Evolutionary conservation across 129 eudicot species (phyloP), one percentile per base, ranked within the genome.

Genomic region (Saposhnikovia divaricata): DNA sequence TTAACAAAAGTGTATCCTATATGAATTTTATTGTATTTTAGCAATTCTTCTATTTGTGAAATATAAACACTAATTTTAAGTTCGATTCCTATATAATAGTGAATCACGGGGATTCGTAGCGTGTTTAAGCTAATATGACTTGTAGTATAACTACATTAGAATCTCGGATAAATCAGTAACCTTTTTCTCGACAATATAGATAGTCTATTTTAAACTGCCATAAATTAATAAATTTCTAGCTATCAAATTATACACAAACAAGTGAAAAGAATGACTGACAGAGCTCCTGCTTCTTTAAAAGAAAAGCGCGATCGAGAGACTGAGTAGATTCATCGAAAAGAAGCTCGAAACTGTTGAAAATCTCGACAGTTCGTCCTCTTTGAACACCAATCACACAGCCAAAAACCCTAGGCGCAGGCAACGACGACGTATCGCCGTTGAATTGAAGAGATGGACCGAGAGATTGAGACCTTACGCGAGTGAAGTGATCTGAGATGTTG

Each of bases 371-470:
- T 9, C 96, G 92, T 44, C 98, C 98, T 46, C 92, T 85, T 81
- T 95, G 98, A 31, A 92, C 92, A 34, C 98, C 98, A 59, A 92
- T 95, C 45, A 95, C 94, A 81, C 96, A 92, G 16, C 98, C 98
- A 51, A 89, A 92, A 9, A 92, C 98, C 79, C 97, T 86, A 55
- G 90, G 92, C 15, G 87, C 63, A 2, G 86, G 75, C 2, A 87
- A 34, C 76, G 87, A 27, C 69, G 90, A 31, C 80, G 75, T 88
- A 78, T 31, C 82, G 77, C 79, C 87, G 84, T 80, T 81, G 85
- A 79, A 15, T 55, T 74, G 86, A 43, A 76, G 61, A 48, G 80
- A 45, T 18, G 86, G 84, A 34, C 86, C 85, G 31, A 85, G 91
- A 21, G 91, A 82, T 78, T 90, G 97, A 47, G 96, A 85, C 83